Base-by-base conservation (phyloP, 257 asterid genomes). In the Euphrasia confusa region DNA sequence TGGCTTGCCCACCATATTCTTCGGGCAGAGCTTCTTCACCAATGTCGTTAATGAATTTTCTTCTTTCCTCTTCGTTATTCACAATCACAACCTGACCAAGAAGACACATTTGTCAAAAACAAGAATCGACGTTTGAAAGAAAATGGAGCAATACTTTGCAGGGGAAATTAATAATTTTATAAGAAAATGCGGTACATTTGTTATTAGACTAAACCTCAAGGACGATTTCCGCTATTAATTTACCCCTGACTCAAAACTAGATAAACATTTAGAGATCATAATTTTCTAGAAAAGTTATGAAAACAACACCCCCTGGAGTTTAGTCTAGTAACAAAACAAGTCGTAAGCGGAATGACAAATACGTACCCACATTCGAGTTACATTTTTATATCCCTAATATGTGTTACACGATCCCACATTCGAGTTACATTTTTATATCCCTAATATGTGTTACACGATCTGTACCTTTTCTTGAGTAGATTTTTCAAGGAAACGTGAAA, bases 1-100 rank as follows among this genome's bases (percentile, higher is more conserved):
- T 72, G 39, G 92, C 84, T 40, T 57, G 60, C 50, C 97, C 95
- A 10, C 94, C 97, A 60, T 84, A 83, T 71, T 82, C 92, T 77
- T 78, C 95, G 0, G 92, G 89, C 71, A 89, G 74, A 6, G 65
- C 79, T 33, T 81, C 94, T 70, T 83, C 90, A 2, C 92, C 87
- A 1, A 89, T 59, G 9, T 81, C 78, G 63, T 70, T 14, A 8
- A 74, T 13, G 61, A 87, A 69, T 18, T 81, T 75, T 71, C 47
- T 58, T 45, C 50, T 69, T 62, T 87, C 85, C 59, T 81, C 94
- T 54, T 89, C 95, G 54, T 64, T 84, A 1, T 63, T 78, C 65
- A 86, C 89, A 3, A 81, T 80, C 55, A 80, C 76, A 18, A 86
- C 62, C 95, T 89, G 81, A 11, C 12, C 79, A 9, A 4, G 13